Conservation (phyloP, 306 rosid genomes). For the Dalbergia cochinchinensis region DNA sequence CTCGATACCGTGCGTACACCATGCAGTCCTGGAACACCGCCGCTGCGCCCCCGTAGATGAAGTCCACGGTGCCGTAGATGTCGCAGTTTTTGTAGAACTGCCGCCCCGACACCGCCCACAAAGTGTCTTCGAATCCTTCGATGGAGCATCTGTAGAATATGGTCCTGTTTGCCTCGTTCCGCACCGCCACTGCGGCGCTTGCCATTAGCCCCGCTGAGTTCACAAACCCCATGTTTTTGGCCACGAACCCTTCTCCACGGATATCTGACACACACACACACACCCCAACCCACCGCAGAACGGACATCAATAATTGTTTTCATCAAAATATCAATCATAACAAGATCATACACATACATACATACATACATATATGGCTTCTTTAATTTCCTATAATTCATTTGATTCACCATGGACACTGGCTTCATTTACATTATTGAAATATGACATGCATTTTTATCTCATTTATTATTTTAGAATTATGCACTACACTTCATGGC, state of each 20-base stretch:
- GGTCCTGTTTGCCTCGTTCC: conserved; percentile 49
- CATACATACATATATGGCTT: too few species aligned
- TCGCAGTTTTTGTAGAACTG: conserved; percentile 53
- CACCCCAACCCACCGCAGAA: too few species aligned
- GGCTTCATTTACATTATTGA: too few species aligned
- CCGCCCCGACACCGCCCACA: conserved; percentile 52
- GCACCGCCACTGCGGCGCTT: conserved; percentile 49
- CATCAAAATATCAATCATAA: too few species aligned
- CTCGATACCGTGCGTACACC: conserved; percentile 40
- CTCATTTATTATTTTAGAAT: too few species aligned
- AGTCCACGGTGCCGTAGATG: conserved; percentile 54
- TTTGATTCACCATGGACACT: too few species aligned
- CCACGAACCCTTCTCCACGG: conserved; percentile 49
- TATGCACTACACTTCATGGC: too few species aligned
- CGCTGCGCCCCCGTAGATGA: conserved; percentile 53
- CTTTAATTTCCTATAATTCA: too few species aligned
- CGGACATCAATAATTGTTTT: too few species aligned
- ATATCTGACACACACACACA: conserved; percentile 25
- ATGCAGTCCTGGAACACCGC: conserved; percentile 54
- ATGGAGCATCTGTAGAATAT: conserved; percentile 49
- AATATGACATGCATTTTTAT: too few species aligned
- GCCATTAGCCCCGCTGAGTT: conserved; percentile 42
- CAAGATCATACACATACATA: too few species aligned
- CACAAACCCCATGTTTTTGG: conserved; percentile 43
- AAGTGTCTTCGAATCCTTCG: conserved; percentile 49